Evolutionary conservation across 257 asterid genomes (phyloP), one percentile per base, ranked within the genome.

Genomic region (Haberlea rhodopensis): DNA sequence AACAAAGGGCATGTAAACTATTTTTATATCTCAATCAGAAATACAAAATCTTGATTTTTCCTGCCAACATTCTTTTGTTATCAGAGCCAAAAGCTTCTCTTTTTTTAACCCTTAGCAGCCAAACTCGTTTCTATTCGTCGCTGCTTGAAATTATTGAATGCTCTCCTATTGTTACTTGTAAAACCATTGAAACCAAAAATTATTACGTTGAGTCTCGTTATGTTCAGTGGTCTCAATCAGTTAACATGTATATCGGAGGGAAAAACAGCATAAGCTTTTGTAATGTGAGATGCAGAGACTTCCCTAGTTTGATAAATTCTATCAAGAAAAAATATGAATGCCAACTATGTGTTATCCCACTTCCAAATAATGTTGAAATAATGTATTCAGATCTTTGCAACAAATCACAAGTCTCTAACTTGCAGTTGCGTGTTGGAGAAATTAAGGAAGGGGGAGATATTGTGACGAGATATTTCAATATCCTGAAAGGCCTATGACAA

Each of bases 171-270:
- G 8, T 29, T 29, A 29, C 6, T 29, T 29, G 9, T 29, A 46
- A 46, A 15, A 19, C 16, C 53, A 4, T 19, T 46, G 53, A 46
- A 46, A 15, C n/a, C 18, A 46, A 46, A 10, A 15, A 13, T 46
- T 13, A n/a, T 6, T 18, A 46, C 11, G 6, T 13, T 15, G 53
- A 46, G 4, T 46, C 53, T 46, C 18, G 11, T 6, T 10, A 46
- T 46, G 21, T 46, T 15, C 53, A 46, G 53, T 46, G 53, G 53
- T 46, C 21, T 46, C 20, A 46, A 46, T 46, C 53, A 46, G 53
- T 46, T 13, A 46, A 9, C 18, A 46, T 46, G 53, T 46, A 15
- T 9, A 15, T 46, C 11, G 53, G 21, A 46, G 53, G 1, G 8
- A 18, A 13, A 46, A 15, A 3, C 53, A 46, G 46, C 5, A 5